Base-by-base conservation (phyloP, 2,329 filamentous ascomycete species). In the Diaporthe batatas region DNA sequence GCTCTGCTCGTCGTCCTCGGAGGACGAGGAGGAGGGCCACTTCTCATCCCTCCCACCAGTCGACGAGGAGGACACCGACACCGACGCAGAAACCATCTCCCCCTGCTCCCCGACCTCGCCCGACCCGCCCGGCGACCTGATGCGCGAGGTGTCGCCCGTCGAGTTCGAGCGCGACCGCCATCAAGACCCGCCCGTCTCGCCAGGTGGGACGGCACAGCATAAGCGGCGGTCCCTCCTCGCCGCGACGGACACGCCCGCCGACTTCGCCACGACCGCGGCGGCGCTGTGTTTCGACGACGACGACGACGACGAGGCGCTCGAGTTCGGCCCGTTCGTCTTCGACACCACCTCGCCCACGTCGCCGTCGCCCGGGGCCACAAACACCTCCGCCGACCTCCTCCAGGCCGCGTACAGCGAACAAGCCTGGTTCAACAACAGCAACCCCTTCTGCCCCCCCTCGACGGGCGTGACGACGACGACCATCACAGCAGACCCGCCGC, bases 331-430 rank as follows among this genome's bases (percentile, higher is more conserved):
- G 3, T 67, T 53, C 12, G 10, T 18, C 32, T 21, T 53, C 1
- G 44, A 65, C 4, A 36, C 44, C 0, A 7, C 32, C 2, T 32
- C 7, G 3, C 12, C 39, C 6, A 44, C 42, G n/a, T 14, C 54
- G 21, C 34, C 39, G 7, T 12, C 23, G 14, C n/a, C 32, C 7
- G 32, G 34, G 16, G 10, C 34, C 39, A 42, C 39, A 14, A 3
- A 12, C 39, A 12, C 1, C 36, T 12, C 4, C n/a, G n/a, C n/a
- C n/a, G n/a, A n/a, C n/a, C n/a, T 29, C 23, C 54, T 67, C 16
- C 54, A 73, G 23, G 18, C 18, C 21, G 72, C 72, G 4, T 73
- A 71, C 29, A 72, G 62, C 62, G 69, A 73, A 42, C n/a, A 53
- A 14, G 54, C 44, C 1, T 73, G 72, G 72, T 72, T 68, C 64